These are phyloP conservation scores for Adansonia grandidieri DNA, from an alignment of 441 rosid genomes.

Conservation along the genomic window DNA sequence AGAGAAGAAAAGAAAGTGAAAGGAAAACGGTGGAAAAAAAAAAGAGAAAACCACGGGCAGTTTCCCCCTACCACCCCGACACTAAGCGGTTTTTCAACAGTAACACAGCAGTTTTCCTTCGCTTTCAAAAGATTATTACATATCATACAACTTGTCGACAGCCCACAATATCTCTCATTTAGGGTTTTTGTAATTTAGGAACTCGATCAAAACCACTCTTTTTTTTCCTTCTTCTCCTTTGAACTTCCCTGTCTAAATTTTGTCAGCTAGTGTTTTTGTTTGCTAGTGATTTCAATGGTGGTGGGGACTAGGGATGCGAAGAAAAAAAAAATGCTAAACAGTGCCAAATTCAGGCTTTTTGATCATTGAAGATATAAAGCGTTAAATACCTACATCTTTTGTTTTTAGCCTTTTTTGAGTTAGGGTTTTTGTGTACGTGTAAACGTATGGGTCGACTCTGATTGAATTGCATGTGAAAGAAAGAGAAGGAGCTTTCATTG, in stretches of 20 bases:
- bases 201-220: conserved; percentile 22
- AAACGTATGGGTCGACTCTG: background rate
- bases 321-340: background rate
- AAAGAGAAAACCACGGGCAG: conserved; percentile 53
- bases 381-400: conserved; percentile 7
- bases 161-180: conserved; percentile 42
- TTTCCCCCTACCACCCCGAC: conserved; percentile 57
- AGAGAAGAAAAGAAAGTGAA: background rate
- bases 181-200: conserved; percentile 24
- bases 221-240: background rate
- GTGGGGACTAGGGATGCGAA: conserved; percentile 26
- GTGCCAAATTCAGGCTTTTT: conserved; percentile 23
- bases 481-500: background rate
- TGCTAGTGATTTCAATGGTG: conserved; percentile 22
- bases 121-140: background rate
- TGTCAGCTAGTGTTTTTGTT: conserved; percentile 38
- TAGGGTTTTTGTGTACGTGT: background rate
- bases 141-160: conserved; percentile 28
- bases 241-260: conserved; percentile 14
- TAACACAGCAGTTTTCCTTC: conserved; percentile 17
- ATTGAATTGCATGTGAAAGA: background rate
- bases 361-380: conserved; percentile 10
- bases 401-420: conserved; percentile 19
- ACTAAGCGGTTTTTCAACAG: conserved; percentile 41
- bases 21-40: conserved; percentile 27